Evolutionary conservation across 2,329 filamentous ascomycete species (phyloP).

Genomic region (Fusarium subtropicale): DNA sequence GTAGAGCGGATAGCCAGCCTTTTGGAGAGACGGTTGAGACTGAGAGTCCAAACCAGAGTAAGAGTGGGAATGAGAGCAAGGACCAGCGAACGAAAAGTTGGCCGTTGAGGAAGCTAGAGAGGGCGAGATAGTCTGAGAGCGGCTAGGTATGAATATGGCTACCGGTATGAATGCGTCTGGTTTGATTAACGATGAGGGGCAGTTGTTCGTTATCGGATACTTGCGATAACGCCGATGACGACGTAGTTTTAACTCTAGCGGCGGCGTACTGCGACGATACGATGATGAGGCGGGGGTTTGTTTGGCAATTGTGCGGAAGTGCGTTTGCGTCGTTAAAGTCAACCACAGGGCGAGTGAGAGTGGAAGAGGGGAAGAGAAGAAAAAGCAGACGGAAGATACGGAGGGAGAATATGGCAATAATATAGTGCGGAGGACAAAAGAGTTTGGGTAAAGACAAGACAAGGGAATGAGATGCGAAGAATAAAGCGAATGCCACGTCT

Average conservation of each 20-base stretch:
- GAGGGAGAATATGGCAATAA: conserved; percentile 24
- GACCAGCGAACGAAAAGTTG: conserved; percentile 12
- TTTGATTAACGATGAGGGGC: conserved; percentile 39
- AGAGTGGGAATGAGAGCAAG: conserved; percentile 3
- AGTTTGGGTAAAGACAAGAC: conserved; percentile 27
- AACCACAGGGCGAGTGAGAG: background rate
- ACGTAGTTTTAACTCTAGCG: conserved; percentile 43
- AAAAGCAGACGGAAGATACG: conserved; percentile 1
- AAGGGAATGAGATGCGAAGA: conserved; percentile 30
- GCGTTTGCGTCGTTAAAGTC: conserved; percentile 3
- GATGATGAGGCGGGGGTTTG: conserved; percentile 25
- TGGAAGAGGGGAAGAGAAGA: background rate
- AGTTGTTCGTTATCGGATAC: conserved; percentile 45
- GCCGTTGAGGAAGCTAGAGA: conserved; percentile 18
- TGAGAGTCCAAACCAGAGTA: background rate
- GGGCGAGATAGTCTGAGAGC: background rate
- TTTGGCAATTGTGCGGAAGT: conserved; percentile 5
- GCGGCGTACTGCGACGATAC: conserved; percentile 35
- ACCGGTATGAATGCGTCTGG: conserved; percentile 24
- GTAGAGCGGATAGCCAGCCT: background rate
- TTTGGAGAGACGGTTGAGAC: conserved; percentile 16
- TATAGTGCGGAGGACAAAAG: conserved; percentile 33
- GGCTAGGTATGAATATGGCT: conserved; percentile 16
- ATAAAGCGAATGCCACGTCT: conserved; percentile 46
- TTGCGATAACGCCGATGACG: conserved; percentile 48